Evolutionary conservation across 2,329 filamentous ascomycete genomes (phyloP), one percentile per base, ranked within the genome.

Genomic region (Calonectria naviculata): DNA sequence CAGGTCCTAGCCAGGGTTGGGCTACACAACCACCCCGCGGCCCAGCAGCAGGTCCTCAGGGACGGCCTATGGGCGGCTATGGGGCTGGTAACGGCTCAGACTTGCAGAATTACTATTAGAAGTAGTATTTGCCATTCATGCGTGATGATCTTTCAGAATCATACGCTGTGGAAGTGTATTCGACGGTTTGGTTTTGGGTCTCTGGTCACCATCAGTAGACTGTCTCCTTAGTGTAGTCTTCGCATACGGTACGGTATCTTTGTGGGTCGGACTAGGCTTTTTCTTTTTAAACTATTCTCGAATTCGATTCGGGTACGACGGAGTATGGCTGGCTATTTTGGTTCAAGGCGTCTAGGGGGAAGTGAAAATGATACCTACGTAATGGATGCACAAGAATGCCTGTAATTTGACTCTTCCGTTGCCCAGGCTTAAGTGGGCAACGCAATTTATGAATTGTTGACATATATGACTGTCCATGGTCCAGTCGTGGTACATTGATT

Each of bases 51-150:
- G 69, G 65, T 13, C 58, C 75, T 21, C 77, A 78, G 29, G 76
- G 76, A 54, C 73, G 77, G 42, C 75, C 77, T 3, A 78, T 78
- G 72, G 77, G 77, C 19, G 70, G 70, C 0, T 71, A 78, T 31
- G 72, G 71, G 41, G 74, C 70, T 28, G 71, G 67, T 24, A 78
- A 77, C 60, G 68, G 65, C 64, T 76, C 77, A 21, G 77, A 78
- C 52, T 54, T 78, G 47, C 77, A 78, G 64, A 75, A 76, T 73
- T 78, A 79, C 70, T 78, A 79, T 66, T 78, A 78, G 76, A 67
- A n/a, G 58, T 73, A 76, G 74, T 71, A 49, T 36, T 24, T 52
- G 58, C 46, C 49, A 42, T 31, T 31, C 15, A 38, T n/a, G 26
- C 24, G n/a, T n/a, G 44, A 34, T 36, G 56, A 36, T 21, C 21